These are phyloP conservation scores for Fusarium circinatum DNA, from an alignment of 2,329 filamentous ascomycete species.

Conservation along the genomic window DNA sequence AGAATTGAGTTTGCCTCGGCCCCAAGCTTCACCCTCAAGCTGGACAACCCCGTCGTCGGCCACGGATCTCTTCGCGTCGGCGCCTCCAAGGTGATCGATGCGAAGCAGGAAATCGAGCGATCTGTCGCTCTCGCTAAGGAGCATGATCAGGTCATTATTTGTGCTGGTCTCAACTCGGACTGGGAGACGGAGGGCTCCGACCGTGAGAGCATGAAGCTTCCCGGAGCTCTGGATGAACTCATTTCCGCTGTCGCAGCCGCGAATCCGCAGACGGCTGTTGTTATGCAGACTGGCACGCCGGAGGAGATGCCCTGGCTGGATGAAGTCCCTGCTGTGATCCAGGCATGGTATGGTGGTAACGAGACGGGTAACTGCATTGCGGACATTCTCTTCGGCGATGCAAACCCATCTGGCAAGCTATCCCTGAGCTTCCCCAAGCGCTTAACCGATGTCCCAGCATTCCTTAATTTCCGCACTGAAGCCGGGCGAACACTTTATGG, in stretches of 20 bases:
- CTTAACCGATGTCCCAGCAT: constrained; percentile 77
- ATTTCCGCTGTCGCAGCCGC: constrained; percentile 72
- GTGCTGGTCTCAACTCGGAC: constrained; percentile 80
- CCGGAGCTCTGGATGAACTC: constrained; percentile 75
- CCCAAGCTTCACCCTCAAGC: constrained; percentile 64
- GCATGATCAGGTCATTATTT: constrained; percentile 81
- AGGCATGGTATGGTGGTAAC: constrained; percentile 90
- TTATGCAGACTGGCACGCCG: constrained; percentile 82
- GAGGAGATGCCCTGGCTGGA: constrained; percentile 76
- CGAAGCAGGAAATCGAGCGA: constrained; percentile 68
- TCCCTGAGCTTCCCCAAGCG: constrained; percentile 77
- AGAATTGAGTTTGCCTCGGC: constrained; percentile 69
- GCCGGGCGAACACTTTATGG: constrained; percentile 78
- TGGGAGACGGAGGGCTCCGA: constrained; percentile 86
- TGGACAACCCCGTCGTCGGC: constrained; percentile 63
- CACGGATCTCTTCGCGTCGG: constrained; percentile 72
- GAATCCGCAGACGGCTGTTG: constrained; percentile 76
- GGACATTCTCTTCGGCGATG: constrained; percentile 78
- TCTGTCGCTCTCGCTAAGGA: constrained; percentile 74
- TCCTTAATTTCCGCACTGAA: constrained; percentile 78
- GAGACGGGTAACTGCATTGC: constrained; percentile 85
- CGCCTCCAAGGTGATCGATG: constrained; percentile 66
- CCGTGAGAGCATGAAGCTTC: constrained; percentile 81
- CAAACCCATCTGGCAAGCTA: constrained; percentile 79
- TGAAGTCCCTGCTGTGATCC: constrained; percentile 68